A percentile compares a stretch with the other conserved stretches of the same genome.
These are phyloP conservation scores for Pichia manshurica DNA, from an alignment of 805 yeast genomes.

Conservation along the genomic window DNA sequence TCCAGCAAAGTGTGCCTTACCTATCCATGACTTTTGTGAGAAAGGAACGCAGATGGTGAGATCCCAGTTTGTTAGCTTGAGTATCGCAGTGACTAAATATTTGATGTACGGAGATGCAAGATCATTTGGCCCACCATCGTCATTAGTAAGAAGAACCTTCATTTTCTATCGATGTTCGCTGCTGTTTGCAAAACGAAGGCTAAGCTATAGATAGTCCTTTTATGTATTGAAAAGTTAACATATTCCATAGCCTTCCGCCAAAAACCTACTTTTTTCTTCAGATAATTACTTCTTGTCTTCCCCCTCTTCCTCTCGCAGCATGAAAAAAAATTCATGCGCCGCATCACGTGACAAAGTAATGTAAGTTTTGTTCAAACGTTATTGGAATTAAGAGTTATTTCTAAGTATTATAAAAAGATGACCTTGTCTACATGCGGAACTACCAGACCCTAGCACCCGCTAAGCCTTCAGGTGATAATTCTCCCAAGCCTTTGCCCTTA, in stretches of 20 bases:
- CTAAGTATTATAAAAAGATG: too few species aligned
- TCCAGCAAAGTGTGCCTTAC: conserved; percentile 93
- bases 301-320: too few species aligned
- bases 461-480: conserved; percentile 13
- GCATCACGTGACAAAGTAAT: too few species aligned
- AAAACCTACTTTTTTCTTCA: too few species aligned
- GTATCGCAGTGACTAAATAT: conserved; percentile 67
- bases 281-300: too few species aligned
- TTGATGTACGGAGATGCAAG: conserved; percentile 79
- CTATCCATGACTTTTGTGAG: conserved; percentile 91
- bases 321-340: too few species aligned
- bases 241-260: too few species aligned
- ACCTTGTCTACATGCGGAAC: not conserved
- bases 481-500: conserved; percentile 13
- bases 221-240: not conserved
- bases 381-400: too few species aligned
- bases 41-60: conserved; percentile 79
- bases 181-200: not conserved
- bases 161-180: conserved; percentile 5
- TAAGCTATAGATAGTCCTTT: not conserved
- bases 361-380: too few species aligned
- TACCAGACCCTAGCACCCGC: conserved; percentile 15
- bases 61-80: conserved; percentile 70
- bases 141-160: conserved; percentile 62
- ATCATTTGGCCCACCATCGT: conserved; percentile 90